phyloP scores from a whole-genome alignment of 2,329 filamentous ascomycete species.

The Colletotrichum costaricense region DNA sequence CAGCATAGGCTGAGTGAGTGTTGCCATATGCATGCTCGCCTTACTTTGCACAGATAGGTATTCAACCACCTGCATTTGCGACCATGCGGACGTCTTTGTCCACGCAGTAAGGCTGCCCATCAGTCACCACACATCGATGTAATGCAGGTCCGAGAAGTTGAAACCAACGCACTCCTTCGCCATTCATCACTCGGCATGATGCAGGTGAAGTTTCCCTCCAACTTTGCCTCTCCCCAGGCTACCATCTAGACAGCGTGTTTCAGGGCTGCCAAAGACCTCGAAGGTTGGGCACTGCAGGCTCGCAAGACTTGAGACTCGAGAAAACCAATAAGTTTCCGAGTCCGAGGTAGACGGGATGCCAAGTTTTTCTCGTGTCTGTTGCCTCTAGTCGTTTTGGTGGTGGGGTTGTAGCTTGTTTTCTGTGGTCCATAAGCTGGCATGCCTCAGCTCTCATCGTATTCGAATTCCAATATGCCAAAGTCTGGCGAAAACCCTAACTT shows the following conservation, averaged over 20 bases:
- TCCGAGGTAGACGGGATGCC: not conserved
- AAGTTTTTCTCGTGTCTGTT: not conserved
- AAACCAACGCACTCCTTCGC: constrained; percentile 26
- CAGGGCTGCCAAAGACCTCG: not conserved
- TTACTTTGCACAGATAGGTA: not conserved
- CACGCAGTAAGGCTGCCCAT: not conserved
- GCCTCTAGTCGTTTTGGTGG: not conserved
- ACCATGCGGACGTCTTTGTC: not conserved
- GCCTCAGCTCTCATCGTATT: no score
- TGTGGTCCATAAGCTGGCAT: no score
- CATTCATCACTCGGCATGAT: constrained; percentile 27
- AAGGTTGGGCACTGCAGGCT: not conserved
- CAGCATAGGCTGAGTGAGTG: not conserved
- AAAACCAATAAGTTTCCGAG: not conserved
- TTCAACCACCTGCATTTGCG: not conserved
- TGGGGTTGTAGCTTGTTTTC: not conserved
- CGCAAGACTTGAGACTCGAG: not conserved
- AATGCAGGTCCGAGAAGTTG: constrained; percentile 32
- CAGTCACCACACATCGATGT: constrained; percentile 2
- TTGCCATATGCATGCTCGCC: constrained; percentile 5
- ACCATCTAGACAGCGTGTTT: not conserved
- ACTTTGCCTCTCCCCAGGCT: not conserved
- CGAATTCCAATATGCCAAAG: no score
- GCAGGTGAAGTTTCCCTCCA: not conserved
- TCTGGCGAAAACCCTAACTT: no score